Evolutionary conservation across 2,329 filamentous ascomycete genomes (phyloP).

Genomic region (Cercospora sojina): DNA sequence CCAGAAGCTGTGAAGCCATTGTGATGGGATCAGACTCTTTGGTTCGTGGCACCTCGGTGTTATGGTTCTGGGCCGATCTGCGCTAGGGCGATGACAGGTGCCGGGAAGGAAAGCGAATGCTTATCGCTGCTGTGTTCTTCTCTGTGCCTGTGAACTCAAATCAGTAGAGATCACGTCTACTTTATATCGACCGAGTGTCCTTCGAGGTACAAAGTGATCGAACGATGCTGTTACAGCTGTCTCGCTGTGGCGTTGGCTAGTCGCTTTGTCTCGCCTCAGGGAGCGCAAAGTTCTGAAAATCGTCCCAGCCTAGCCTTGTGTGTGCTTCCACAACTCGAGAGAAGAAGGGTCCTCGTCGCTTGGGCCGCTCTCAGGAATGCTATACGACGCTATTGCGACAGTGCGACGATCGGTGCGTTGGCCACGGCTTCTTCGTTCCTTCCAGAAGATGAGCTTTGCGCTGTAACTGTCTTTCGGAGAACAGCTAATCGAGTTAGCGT

Average conservation of each 20-base stretch:
- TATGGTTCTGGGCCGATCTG: background rate
- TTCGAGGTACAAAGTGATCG: slow-evolving; percentile 14
- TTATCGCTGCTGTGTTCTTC: background rate
- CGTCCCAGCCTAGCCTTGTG: background rate
- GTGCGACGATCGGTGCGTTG: background rate
- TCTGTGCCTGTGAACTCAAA: background rate
- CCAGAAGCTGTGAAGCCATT: slow-evolving; percentile 25
- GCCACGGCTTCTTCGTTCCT: background rate
- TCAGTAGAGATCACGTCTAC: background rate
- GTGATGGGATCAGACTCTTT: background rate
- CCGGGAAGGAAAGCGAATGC: background rate
- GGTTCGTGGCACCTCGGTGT: background rate
- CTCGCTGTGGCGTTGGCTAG: slow-evolving; percentile 10
- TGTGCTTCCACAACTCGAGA: background rate
- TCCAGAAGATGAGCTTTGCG: background rate
- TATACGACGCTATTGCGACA: background rate
- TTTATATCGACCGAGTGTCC: slow-evolving; percentile 14
- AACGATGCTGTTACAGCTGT: slow-evolving; percentile 14
- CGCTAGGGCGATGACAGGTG: background rate
- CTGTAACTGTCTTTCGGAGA: background rate
- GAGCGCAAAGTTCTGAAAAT: slow-evolving; percentile 1
- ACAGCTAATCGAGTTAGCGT: background rate
- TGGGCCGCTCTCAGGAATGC: background rate
- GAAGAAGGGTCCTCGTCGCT: background rate
- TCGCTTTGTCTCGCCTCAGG: slow-evolving; percentile 12